phyloP scores from a whole-genome alignment of 2,329 filamentous ascomycete species.

The Paraphoma sp. region DNA sequence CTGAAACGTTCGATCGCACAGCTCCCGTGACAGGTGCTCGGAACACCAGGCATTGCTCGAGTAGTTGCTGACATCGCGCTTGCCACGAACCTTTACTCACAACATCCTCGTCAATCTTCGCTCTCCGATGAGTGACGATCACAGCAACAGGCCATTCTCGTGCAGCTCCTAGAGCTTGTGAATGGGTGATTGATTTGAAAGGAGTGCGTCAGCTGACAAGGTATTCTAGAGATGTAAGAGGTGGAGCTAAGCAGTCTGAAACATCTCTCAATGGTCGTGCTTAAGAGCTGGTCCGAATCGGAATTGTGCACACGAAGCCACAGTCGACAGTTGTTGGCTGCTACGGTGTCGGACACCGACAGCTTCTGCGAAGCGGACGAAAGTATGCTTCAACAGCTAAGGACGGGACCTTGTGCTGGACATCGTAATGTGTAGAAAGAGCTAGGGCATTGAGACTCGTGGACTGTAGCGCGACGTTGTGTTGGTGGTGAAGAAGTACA shows the following conservation, averaged over 20 bases:
- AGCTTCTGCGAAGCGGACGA: background rate
- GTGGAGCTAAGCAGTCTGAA: background rate
- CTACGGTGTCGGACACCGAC: background rate
- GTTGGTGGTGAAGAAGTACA: too few species aligned
- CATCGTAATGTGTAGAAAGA: background rate
- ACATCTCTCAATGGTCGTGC: background rate
- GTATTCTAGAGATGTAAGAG: background rate
- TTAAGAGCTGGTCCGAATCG: background rate
- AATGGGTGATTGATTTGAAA: too few species aligned
- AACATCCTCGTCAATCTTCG: background rate
- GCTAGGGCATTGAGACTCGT: background rate
- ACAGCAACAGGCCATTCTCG: background rate
- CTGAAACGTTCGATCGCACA: background rate
- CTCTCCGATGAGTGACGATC: background rate
- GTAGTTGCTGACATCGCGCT: background rate
- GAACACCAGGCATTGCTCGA: background rate
- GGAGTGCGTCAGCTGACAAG: background rate
- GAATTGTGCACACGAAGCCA: background rate
- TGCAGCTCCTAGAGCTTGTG: background rate
- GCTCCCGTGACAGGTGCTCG: background rate
- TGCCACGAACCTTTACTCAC: background rate
- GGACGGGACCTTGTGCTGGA: too few species aligned
- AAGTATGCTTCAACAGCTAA: too few species aligned
- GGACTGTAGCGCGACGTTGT: too few species aligned
- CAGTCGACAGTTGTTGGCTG: background rate